Evolutionary conservation across 2,329 filamentous ascomycete genomes (phyloP).

Genomic region (Dichotomopilus funicola): DNA sequence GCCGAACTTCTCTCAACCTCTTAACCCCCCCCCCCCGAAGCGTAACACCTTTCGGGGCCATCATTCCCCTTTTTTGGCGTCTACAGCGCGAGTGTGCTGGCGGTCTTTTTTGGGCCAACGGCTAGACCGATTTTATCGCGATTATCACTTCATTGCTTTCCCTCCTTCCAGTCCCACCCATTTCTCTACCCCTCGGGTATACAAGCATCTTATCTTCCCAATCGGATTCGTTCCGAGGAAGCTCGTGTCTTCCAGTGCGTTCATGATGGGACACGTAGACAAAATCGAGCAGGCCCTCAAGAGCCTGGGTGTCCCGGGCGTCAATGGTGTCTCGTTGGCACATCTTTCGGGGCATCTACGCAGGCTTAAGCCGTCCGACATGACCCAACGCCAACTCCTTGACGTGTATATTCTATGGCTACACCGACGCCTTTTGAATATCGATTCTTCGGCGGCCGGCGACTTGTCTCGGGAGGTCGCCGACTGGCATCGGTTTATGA

Average conservation of each 20-base stretch:
- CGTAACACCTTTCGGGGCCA: too few relatives aligned
- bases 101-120: too few relatives aligned
- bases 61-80: too few relatives aligned
- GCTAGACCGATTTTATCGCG: too few relatives aligned
- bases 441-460: conserved; percentile 12
- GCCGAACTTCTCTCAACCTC: too few relatives aligned
- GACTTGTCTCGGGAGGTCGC: conserved; percentile 10
- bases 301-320: conserved; percentile 8
- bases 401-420: conserved; percentile 19
- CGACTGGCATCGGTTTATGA: conserved; percentile 18
- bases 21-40: too few relatives aligned
- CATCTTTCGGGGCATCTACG: conserved; percentile 3
- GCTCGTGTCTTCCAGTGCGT: conserved; percentile 6
- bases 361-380: conserved; percentile 1
- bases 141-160: too few relatives aligned
- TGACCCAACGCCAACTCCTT: conserved; percentile 8
- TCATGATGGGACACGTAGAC: conserved; percentile 11
- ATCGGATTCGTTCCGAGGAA: not conserved
- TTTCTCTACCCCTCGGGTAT: too few relatives aligned
- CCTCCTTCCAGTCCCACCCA: too few relatives aligned
- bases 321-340: conserved; percentile 9
- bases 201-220: too few relatives aligned
- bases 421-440: conserved; percentile 7
- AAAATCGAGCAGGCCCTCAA: conserved; percentile 11
- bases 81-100: too few relatives aligned